Evolutionary conservation across 495 filamentous ascomycete genomes (phyloP).

Genomic region (Aspergillus coremiiformis): DNA sequence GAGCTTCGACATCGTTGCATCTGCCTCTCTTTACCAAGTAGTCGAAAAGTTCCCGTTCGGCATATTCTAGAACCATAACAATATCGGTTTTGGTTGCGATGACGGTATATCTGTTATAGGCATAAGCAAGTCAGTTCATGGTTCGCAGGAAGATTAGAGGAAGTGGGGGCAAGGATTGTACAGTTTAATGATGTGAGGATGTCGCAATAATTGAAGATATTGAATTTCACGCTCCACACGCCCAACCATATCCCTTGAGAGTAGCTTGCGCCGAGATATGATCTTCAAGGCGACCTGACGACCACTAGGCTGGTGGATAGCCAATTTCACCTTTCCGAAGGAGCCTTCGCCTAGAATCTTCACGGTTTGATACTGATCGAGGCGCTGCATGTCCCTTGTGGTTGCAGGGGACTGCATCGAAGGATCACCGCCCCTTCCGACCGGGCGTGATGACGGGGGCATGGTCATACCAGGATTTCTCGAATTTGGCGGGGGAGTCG

Average conservation of each 20-base stretch:
- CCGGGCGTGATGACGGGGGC: slow-evolving; percentile 39
- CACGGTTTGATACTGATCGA: slow-evolving; percentile 84
- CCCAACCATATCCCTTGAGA: slow-evolving; percentile 94
- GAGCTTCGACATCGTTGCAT: slow-evolving; percentile 80
- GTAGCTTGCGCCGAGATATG: slow-evolving; percentile 88
- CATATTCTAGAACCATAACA: slow-evolving; percentile 98
- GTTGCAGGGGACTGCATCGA: slow-evolving; percentile 38
- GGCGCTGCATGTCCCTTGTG: slow-evolving; percentile 59
- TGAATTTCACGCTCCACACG: slow-evolving; percentile 96
- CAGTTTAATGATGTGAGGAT: slow-evolving; percentile 99
- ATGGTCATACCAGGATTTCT: slow-evolving; percentile 42
- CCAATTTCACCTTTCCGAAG: slow-evolving; percentile 97
- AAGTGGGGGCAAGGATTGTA: slow-evolving; percentile 39
- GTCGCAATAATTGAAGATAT: slow-evolving; percentile 88
- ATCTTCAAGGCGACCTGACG: slow-evolving; percentile 97
- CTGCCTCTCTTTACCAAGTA: slow-evolving; percentile 89
- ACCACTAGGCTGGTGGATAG: slow-evolving; percentile 78
- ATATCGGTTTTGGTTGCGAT: slow-evolving; percentile 91
- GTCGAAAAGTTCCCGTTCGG: slow-evolving; percentile 93
- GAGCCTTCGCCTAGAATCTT: slow-evolving; percentile 92
- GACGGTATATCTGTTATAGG: slow-evolving; percentile 68
- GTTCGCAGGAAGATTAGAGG: neutral
- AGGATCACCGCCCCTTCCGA: slow-evolving; percentile 27
- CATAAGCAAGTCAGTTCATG: slow-evolving; percentile 14
- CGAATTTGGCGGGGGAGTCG: slow-evolving; percentile 14